phyloP scores from a whole-genome alignment of 1,284 basidiomycete species.

The Takashimella koratensis region DNA sequence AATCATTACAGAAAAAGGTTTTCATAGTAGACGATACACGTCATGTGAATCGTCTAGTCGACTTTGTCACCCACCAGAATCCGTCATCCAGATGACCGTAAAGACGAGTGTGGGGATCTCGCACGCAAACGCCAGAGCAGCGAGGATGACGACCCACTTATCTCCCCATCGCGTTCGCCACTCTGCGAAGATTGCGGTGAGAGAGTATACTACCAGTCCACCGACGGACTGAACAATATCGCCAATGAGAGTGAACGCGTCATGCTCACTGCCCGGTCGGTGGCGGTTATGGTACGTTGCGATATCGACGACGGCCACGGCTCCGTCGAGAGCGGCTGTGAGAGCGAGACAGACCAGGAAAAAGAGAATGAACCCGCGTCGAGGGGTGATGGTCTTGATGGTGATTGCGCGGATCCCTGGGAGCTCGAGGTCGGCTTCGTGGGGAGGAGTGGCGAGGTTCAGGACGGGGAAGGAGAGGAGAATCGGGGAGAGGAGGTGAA shows the following conservation, averaged over 20 bases:
- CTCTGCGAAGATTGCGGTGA: constrained; percentile 30
- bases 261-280: constrained; percentile 10
- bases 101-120: constrained; percentile 39
- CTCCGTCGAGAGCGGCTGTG: constrained; percentile 25
- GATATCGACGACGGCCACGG: constrained; percentile 25
- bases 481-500: constrained; percentile 28
- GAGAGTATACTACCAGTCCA: constrained; percentile 29
- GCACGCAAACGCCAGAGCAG: constrained; percentile 24
- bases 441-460: constrained; percentile 18
- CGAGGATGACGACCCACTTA: constrained; percentile 26
- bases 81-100: constrained; percentile 26
- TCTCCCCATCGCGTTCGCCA: constrained; percentile 37
- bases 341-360: constrained; percentile 27
- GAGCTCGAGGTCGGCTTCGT: constrained; percentile 10
- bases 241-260: constrained; percentile 6
- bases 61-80: constrained; percentile 35
- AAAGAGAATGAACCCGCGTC: constrained; percentile 34
- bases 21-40: not conserved
- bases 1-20: too few species aligned
- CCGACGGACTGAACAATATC: constrained; percentile 31
- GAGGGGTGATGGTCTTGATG: constrained; percentile 35
- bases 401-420: constrained; percentile 39
- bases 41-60: not conserved
- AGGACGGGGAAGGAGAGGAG: constrained; percentile 35
- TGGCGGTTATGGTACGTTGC: constrained; percentile 3